These are phyloP conservation scores for Picochlorum sp. DNA, from an alignment of 139 green algal species.

Conservation along the genomic window DNA sequence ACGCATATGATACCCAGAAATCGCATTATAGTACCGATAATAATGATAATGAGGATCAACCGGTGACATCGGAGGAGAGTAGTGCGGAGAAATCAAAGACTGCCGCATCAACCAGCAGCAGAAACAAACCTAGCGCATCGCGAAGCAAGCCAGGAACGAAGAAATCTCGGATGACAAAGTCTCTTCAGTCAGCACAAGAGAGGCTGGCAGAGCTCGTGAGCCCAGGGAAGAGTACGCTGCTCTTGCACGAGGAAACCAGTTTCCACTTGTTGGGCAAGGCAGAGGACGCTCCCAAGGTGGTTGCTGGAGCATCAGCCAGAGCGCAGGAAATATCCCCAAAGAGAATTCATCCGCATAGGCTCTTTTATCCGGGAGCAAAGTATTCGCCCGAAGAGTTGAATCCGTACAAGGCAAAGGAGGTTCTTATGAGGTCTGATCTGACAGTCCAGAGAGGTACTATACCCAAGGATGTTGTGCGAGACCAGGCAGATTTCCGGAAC, in stretches of 20 bases:
- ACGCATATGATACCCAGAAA: too few relatives aligned
- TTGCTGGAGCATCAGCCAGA: not conserved
- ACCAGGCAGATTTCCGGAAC: slow-evolving; percentile 29
- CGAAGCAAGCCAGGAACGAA: not conserved
- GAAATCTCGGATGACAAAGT: slow-evolving; percentile 1
- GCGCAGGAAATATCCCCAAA: slow-evolving; percentile 19
- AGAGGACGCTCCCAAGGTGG: slow-evolving; percentile 21
- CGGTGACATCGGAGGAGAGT: too few relatives aligned
- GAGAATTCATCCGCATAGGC: slow-evolving; percentile 26
- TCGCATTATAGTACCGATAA: too few relatives aligned
- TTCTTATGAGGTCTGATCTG: slow-evolving; percentile 1
- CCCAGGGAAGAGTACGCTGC: not conserved
- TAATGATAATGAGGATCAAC: too few relatives aligned
- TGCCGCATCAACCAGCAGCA: not conserved
- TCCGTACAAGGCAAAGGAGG: slow-evolving; percentile 19
- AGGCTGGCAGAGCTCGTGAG: not conserved
- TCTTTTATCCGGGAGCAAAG: slow-evolving; percentile 27
- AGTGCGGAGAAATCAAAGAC: not conserved
- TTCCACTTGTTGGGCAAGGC: slow-evolving; percentile 23
- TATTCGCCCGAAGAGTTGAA: slow-evolving; percentile 30
- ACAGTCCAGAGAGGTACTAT: slow-evolving; percentile 1
- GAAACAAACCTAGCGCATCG: not conserved
- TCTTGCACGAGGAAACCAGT: not conserved
- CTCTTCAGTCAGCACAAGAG: slow-evolving; percentile 7
- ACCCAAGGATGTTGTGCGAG: not conserved